Conservation (phyloP, 306 rosid species). For the Begonia loranthoides region DNA sequence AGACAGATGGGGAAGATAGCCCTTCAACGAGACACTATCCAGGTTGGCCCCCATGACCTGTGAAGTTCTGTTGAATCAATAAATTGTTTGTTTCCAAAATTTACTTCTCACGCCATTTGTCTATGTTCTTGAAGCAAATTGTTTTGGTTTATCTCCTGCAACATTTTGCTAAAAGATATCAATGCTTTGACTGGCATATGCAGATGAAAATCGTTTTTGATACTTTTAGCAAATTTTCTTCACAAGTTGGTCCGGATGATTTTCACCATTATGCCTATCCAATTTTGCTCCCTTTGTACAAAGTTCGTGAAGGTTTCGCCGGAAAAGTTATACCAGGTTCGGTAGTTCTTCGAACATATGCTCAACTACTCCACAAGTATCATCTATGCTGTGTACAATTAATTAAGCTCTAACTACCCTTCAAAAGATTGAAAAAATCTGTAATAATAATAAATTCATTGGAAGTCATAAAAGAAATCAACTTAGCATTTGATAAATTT, state of each 20-base stretch:
- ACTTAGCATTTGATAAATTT: too few relatives aligned
- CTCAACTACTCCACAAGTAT: too few relatives aligned
- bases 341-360: constrained; percentile 1
- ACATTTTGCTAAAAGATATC: background rate
- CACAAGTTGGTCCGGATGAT: constrained; percentile 42
- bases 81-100: background rate
- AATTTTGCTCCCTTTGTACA: constrained; percentile 56
- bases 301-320: constrained; percentile 72
- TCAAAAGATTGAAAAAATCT: too few relatives aligned
- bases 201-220: constrained; percentile 74
- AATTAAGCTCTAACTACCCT: too few relatives aligned
- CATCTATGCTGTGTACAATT: too few relatives aligned
- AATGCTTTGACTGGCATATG: constrained; percentile 9
- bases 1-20: constrained; percentile 68
- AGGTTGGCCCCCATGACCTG: constrained; percentile 33
- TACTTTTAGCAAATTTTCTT: constrained; percentile 37
- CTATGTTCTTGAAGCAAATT: background rate
- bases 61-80: background rate
- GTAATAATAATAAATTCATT: too few relatives aligned
- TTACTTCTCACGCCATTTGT: background rate
- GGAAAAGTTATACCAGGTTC: constrained; percentile 66
- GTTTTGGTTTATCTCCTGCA: background rate
- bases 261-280: constrained; percentile 38
- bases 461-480: too few relatives aligned
- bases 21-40: constrained; percentile 55